Base-by-base conservation (phyloP, 495 filamentous ascomycete genomes). In the Hypoxylon subgilvum region DNA sequence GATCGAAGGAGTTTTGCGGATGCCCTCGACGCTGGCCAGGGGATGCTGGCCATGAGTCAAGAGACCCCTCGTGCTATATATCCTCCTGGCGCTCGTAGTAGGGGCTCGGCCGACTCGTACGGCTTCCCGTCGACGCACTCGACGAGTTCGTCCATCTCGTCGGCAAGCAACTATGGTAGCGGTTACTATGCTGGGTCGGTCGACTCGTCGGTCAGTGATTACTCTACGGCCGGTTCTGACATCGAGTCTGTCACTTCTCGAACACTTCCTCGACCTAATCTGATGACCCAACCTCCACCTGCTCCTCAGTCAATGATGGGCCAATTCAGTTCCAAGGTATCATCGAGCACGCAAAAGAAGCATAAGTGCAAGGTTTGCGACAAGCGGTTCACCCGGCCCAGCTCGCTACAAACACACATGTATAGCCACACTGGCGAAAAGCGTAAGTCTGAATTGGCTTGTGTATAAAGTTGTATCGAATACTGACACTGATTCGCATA, bases 341-440 rank as follows among this genome's bases (percentile, higher is more conserved):
- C 91, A 7, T 93, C 91, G 17, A 95, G 89, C 76, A 92, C 94
- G 21, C 93, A 97, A 69, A 98, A 98, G 85, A 98, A 97, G 80
- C 94, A 98, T 78, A 97, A 96, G 76, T 98, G 94, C 82, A 97
- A 97, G 80, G 90, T 98, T 43, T 98, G 94, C 79, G 94, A 97
- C 76, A 98, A 98, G 84, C 86, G 94, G 6, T 98, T 98, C 72
- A 97, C 94, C 7, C 84, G 94, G 31, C 94, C 94, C 0, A 97
- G 93, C 68, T 98, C 94, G 5, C 73, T 98, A 25, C 95, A 97
- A 65, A 98, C 94, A 18, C 94, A 98, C 68, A 97, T 97, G 86
- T 98, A 98, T 75, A 96, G 92, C 71, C 94, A 98, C 72, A 98
- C 94, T 43, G 94, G 94, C 66, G 95, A 98, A 74, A 98, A 98